phyloP scores from a whole-genome alignment of 345 rosid genomes.

The Moricandia arvensis region DNA sequence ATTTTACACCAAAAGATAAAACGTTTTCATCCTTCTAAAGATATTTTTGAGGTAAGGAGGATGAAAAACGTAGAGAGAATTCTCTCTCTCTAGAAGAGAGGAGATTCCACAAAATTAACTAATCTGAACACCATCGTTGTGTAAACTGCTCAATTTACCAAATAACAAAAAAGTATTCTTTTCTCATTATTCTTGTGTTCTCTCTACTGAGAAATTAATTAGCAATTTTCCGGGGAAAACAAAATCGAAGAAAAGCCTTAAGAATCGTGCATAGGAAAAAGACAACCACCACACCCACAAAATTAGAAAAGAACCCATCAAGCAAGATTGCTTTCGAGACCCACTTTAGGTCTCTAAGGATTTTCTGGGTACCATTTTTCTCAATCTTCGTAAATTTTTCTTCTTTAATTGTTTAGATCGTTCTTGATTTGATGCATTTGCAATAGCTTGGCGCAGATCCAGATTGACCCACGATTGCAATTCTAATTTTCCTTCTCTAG shows the following conservation, averaged over 20 bases:
- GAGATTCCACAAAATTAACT: too few relatives aligned
- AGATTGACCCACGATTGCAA: slow-evolving; percentile 18
- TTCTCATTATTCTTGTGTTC: not conserved
- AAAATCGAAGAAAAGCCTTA: slow-evolving; percentile 1
- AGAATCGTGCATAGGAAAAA: slow-evolving; percentile 8
- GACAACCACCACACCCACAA: slow-evolving; percentile 19
- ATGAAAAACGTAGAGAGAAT: too few relatives aligned
- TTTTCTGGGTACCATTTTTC: slow-evolving; percentile 19
- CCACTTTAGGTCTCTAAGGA: slow-evolving; percentile 1
- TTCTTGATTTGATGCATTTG: slow-evolving; percentile 6
- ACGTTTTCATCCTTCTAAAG: too few relatives aligned
- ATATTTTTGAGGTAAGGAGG: too few relatives aligned
- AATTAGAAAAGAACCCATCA: not conserved
- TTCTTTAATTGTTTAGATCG: slow-evolving; percentile 16
- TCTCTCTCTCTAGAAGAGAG: too few relatives aligned
- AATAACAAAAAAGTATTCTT: not conserved
- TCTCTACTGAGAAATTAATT: not conserved
- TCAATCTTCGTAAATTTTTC: not conserved
- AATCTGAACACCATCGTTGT: not conserved
- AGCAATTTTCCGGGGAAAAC: slow-evolving; percentile 7
- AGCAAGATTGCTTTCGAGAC: not conserved
- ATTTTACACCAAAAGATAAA: too few relatives aligned
- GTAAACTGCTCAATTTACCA: slow-evolving; percentile 5
- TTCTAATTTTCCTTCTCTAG: not conserved
- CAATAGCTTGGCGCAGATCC: slow-evolving; percentile 3